phyloP scores from a whole-genome alignment of 1,284 basidiomycete genomes.

The Fomitopsis schrenkii region DNA sequence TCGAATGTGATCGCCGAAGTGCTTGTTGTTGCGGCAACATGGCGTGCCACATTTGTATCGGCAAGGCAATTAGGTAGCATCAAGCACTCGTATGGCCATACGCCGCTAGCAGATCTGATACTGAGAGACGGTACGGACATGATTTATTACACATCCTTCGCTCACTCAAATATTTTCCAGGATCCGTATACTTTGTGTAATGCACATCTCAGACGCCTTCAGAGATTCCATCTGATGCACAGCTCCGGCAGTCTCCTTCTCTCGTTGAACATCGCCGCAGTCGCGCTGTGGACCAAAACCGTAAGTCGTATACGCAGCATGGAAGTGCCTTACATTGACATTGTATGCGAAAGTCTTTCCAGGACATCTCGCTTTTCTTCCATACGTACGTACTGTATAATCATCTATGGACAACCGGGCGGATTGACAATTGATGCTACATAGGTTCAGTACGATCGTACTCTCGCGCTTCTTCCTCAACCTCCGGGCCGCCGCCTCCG shows the following conservation, averaged over 20 bases:
- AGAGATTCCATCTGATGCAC: background rate
- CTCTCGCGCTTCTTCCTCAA: too few species aligned
- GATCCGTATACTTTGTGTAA: background rate
- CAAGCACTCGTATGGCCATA: background rate
- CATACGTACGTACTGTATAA: background rate
- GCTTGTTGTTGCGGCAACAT: background rate
- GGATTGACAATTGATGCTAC: background rate
- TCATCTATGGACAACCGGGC: background rate
- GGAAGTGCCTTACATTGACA: background rate
- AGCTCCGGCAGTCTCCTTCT: background rate
- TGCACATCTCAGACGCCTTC: too few species aligned
- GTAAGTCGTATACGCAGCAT: background rate
- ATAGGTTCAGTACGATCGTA: background rate
- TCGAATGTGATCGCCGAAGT: background rate
- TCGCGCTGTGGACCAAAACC: background rate
- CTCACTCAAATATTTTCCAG: background rate
- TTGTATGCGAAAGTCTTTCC: background rate
- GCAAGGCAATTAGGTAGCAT: background rate
- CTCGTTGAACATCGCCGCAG: background rate
- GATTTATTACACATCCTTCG: background rate
- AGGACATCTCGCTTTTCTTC: background rate
- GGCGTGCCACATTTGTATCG: background rate
- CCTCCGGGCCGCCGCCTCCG: too few species aligned
- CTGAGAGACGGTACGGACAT: background rate
- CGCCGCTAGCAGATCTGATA: background rate